Evolutionary conservation across 768 basidiomycete species (phyloP).

Genomic region (Boletus subparvulus): DNA sequence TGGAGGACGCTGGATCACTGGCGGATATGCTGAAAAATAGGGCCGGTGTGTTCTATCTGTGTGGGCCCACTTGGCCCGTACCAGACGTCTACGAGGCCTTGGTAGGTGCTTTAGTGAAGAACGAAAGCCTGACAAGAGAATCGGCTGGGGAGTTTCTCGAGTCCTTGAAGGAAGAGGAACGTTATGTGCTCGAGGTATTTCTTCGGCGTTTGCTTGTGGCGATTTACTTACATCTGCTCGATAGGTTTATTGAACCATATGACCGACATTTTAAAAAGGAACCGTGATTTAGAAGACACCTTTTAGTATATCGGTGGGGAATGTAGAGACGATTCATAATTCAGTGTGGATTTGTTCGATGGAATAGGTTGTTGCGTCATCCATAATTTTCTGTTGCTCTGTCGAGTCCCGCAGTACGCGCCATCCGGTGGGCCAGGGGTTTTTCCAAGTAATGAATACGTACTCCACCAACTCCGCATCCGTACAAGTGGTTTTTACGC

Average conservation of each 20-base stretch:
- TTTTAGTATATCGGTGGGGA: neutral
- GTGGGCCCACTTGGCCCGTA: conserved; percentile 99
- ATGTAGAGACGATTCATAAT: neutral
- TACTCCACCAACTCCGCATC: neutral
- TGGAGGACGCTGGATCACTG: conserved; percentile 78
- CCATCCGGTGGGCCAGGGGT: neutral
- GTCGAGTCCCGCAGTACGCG: neutral
- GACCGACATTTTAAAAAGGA: neutral
- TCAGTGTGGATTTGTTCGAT: neutral
- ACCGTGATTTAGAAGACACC: neutral
- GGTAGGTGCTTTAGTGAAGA: conserved; percentile 73
- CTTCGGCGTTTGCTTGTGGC: neutral
- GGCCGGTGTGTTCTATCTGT: conserved; percentile 89
- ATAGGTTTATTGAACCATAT: conserved; percentile 25
- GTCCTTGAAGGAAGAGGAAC: conserved; percentile 91
- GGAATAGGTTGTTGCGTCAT: neutral
- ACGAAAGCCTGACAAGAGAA: conserved; percentile 60
- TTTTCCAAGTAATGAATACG: neutral
- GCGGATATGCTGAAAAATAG: conserved; percentile 72
- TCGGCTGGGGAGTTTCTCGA: conserved; percentile 83
- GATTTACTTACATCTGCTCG: conserved; percentile 1
- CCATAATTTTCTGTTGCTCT: neutral
- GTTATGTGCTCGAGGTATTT: conserved; percentile 88
- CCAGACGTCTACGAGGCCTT: conserved; percentile 96
- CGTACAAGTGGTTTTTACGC: neutral